Evolutionary conservation across 306 rosid species (phyloP), one percentile per base, ranked within the genome.

Genomic region (Chamaecrista fasciculata): DNA sequence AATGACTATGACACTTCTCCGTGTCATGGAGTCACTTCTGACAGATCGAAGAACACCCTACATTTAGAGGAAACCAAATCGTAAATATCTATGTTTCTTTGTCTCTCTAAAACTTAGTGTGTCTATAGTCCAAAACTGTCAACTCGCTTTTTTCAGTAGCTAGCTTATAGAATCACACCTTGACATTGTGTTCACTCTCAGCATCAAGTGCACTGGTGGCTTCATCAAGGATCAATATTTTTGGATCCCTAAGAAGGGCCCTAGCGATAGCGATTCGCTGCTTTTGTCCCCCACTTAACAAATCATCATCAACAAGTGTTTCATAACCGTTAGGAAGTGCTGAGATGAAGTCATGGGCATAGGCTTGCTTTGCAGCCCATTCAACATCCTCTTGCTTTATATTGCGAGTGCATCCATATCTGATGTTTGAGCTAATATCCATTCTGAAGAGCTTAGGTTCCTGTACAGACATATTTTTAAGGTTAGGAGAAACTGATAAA

Each of bases 191-290:
- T 74, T 90, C 97, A 61, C 97, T 94, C 84, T 94, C 98, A 55
- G 98, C 97, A 85, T 94, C 98, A 23, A 90, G 81, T 3, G 98
- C 98, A 70, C 97, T 93, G 26, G 97, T 93, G 70, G 96, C 98
- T 80, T 93, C 98, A 75, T 94, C 97, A 74, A 94, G 96, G 83
- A 94, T 94, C 87, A 94, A 82, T 71, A 94, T 42, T 34, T 95
- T 80, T 37, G 98, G 98, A 73, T 90, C 98, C 83, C 98, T 86
- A 59, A 94, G 90, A 70, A 94, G 79, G 39, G 98, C 98, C 50
- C 98, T 81, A 19, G 98, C 98, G 55, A 94, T 94, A 65, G 98
- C 98, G 47, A 94, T 88, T 78, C 97, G 82, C 71, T 94, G 98
- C 84, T 94, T 94, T 78, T 94, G 98, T 58, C 97, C 98, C 20